Evolutionary conservation across 1,284 basidiomycete species (phyloP).

Genomic region (Leccinum olivaceoglutinosum): DNA sequence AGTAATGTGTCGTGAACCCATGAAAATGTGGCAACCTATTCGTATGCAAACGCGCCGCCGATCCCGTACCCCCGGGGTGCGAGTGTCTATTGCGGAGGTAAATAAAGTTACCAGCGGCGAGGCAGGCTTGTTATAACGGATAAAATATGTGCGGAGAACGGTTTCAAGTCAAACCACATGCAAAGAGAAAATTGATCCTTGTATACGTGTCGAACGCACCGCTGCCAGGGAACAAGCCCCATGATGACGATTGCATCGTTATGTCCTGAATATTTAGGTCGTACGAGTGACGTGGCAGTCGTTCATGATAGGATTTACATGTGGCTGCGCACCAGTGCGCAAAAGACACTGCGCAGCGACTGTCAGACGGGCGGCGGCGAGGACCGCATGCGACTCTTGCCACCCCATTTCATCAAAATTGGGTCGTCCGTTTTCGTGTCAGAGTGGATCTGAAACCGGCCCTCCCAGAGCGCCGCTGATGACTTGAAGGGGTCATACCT

Average conservation of each 20-base stretch:
- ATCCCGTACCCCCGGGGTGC: neutral
- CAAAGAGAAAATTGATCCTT: neutral
- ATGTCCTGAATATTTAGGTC: conserved; percentile 9
- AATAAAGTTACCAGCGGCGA: conserved; percentile 19
- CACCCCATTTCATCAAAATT: conserved; percentile 37
- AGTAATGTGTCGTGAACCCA: conserved; percentile 1
- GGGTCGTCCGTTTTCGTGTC: conserved; percentile 60
- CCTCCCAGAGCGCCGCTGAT: conserved; percentile 75
- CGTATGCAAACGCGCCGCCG: neutral
- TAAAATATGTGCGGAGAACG: conserved; percentile 21
- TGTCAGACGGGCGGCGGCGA: conserved; percentile 20
- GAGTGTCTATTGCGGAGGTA: conserved; percentile 5
- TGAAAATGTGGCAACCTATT: neutral
- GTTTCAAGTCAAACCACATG: neutral
- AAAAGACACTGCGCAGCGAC: conserved; percentile 1
- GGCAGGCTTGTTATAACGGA: conserved; percentile 19
- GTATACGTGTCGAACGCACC: neutral
- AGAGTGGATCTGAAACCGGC: conserved; percentile 82
- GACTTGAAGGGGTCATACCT: conserved; percentile 75
- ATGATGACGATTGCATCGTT: conserved; percentile 5
- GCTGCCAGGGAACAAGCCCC: conserved; percentile 10
- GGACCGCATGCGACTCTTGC: conserved; percentile 8
- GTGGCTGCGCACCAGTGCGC: conserved; percentile 1
- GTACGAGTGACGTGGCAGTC: conserved; percentile 5
- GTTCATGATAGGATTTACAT: conserved; percentile 5